Evolutionary conservation across 345 rosid species (phyloP).

Genomic region (Salix caprea): DNA sequence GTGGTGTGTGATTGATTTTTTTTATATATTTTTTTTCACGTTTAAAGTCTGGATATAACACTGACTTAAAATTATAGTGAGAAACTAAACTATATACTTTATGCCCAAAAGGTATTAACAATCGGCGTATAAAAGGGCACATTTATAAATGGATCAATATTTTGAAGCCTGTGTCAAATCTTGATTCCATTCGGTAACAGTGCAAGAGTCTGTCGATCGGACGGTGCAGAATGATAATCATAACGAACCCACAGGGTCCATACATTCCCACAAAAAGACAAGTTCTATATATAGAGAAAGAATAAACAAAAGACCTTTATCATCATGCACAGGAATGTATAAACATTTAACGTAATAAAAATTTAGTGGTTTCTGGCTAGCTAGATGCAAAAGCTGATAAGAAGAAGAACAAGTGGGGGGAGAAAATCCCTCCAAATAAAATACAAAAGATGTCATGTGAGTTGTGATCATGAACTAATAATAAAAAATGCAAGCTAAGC

Average conservation of each 20-base stretch:
- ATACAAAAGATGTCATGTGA: slow-evolving; percentile 24
- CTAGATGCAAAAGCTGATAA: not conserved
- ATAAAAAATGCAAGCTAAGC: slow-evolving; percentile 9
- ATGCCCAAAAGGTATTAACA: not conserved
- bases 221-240: not conserved
- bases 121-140: not conserved
- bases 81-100: not conserved
- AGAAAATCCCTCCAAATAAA: not conserved
- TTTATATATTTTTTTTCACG: too few species aligned
- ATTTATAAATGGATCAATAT: not conserved
- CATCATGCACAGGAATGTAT: not conserved
- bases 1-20: too few species aligned
- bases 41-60: too few species aligned
- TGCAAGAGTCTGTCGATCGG: not conserved
- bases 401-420: not conserved
- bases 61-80: not conserved
- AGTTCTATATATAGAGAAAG: not conserved
- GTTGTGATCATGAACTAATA: slow-evolving; percentile 23
- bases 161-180: not conserved
- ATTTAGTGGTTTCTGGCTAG: slow-evolving; percentile 3
- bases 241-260: not conserved
- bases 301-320: not conserved
- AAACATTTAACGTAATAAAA: not conserved
- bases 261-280: not conserved
- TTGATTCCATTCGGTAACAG: not conserved